Evolutionary conservation across 2,329 filamentous ascomycete genomes (phyloP).

Genomic region (Sarocladiaceae sp.): DNA sequence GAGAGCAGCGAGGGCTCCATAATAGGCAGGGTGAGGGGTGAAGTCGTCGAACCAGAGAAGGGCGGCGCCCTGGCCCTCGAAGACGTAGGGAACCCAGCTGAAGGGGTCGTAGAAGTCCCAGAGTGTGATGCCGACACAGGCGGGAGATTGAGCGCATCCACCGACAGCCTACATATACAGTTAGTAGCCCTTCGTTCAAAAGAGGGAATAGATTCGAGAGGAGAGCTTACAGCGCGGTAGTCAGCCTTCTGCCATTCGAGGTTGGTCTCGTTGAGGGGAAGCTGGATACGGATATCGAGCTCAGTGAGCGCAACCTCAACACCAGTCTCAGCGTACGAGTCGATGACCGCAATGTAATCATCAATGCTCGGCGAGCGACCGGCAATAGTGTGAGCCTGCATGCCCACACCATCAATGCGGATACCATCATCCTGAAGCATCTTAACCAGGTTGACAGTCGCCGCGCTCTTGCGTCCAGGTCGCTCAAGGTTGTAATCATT

Average conservation of each 20-base stretch:
- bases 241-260: constrained; percentile 24
- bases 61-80: constrained; percentile 35
- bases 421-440: constrained; percentile 31
- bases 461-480: constrained; percentile 30
- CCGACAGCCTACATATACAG: constrained; percentile 14
- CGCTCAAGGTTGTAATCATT: constrained; percentile 56
- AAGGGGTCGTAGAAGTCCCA: constrained; percentile 33
- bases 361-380: constrained; percentile 35
- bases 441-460: constrained; percentile 28
- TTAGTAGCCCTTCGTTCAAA: background rate
- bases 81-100: constrained; percentile 37
- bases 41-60: constrained; percentile 39
- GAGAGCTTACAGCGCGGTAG: constrained; percentile 20
- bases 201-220: background rate
- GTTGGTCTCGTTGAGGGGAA: constrained; percentile 23
- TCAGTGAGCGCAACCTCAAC: constrained; percentile 53
- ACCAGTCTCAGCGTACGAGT: constrained; percentile 36
- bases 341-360: constrained; percentile 35
- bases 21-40: constrained; percentile 37
- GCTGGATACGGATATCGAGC: constrained; percentile 43
- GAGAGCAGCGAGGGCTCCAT: constrained; percentile 29
- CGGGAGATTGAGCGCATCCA: constrained; percentile 23
- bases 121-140: constrained; percentile 28
- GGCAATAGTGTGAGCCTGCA: constrained; percentile 46
- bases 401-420: constrained; percentile 48